These are phyloP conservation scores for Phoma sp. DNA, from an alignment of 2,329 filamentous ascomycete genomes.

Conservation along the genomic window DNA sequence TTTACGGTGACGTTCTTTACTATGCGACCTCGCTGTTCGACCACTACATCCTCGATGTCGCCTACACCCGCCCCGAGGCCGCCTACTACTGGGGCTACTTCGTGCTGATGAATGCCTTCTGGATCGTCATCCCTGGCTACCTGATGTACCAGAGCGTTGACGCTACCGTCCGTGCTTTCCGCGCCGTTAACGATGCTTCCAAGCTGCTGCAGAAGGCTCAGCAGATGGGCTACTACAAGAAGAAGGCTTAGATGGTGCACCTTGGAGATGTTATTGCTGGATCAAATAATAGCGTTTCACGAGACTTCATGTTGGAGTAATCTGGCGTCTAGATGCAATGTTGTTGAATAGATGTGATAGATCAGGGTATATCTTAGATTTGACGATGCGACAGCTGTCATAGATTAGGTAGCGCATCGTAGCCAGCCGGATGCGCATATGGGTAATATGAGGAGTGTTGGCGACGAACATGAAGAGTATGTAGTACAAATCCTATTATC, in stretches of 20 bases:
- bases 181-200: constrained; percentile 44
- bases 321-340: not conserved
- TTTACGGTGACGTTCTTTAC: constrained; percentile 69
- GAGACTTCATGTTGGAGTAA: not conserved
- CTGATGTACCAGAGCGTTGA: constrained; percentile 44
- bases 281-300: not conserved
- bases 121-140: constrained; percentile 64
- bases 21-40: constrained; percentile 69
- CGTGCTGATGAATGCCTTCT: constrained; percentile 69
- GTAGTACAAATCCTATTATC: not conserved
- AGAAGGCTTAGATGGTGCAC: constrained; percentile 20
- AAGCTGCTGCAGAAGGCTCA: constrained; percentile 36
- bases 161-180: constrained; percentile 43
- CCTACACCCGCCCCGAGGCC: constrained; percentile 66
- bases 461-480: not conserved
- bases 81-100: constrained; percentile 72
- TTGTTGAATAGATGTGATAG: not conserved
- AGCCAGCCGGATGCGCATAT: not conserved
- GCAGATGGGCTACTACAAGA: constrained; percentile 38
- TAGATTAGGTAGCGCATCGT: not conserved
- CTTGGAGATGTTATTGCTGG: too few relatives aligned
- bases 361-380: constrained; percentile 12
- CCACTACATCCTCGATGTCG: constrained; percentile 59
- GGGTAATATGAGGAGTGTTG: not conserved
- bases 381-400: not conserved